Base-by-base conservation (phyloP, 306 rosid species). In the Trichosanthes cucumerina region DNA sequence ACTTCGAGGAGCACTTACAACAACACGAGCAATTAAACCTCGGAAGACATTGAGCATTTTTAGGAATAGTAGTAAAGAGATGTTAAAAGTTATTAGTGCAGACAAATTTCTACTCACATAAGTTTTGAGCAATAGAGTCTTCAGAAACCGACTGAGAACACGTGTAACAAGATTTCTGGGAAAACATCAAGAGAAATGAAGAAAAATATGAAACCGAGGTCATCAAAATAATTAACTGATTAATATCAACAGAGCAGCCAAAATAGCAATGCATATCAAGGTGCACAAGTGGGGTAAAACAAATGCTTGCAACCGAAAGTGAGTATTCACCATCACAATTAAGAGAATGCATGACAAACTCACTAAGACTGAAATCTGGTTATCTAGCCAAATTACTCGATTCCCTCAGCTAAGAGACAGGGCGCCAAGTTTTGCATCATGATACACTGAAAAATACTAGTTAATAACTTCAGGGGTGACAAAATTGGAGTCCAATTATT, bases 161-260 rank as follows among this genome's bases (percentile, higher is more conserved):
- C 26, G 90, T 79, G 84, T 74, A 91, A 87, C 99, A 96, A 74
- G 88, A 86, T 90, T 91, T 96, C 99, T 96, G 98, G 80, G 80
- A 82, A 82, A n/a, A 66, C 75, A 82, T 23, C 60, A 78, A 56
- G 28, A 76, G 50, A 84, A 26, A 69, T 26, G 28, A 7, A 71
- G 44, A 54, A 64, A 57, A 52, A 33, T 23, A 33, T 77, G 21
- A 43, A 21, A 81, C 57, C 26, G 26, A 50, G 78, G 70, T 33
- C 74, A 46, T 23, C 36, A 23, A 66, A 68, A 54, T 78, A 24
- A 69, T 49, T 36, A 31, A 44, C 46, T 11, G 43, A 14, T 41
- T 16, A 52, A 74, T 31, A 74, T 52, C 47, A 74, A 19, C 23
- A 33, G 53, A 72, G 77, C 10, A 49, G 78, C 5, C 62, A 74